phyloP scores from a whole-genome alignment of 1,139 yeast genomes.

The Lodderomyces theae region DNA sequence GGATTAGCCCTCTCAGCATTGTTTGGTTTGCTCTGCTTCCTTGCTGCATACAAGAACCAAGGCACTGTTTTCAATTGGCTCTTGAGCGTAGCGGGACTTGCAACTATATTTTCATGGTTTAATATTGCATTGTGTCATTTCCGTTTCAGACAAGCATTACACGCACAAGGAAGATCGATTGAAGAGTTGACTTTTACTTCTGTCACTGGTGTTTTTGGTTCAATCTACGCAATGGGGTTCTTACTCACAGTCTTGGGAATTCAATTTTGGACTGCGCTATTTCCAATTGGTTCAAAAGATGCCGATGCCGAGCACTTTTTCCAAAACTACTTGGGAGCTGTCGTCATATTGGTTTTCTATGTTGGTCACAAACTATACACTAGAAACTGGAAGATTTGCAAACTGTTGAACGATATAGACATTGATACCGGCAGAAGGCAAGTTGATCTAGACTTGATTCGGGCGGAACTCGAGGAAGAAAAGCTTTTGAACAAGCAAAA shows the following conservation, averaged over 20 bases:
- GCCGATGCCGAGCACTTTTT: constrained; percentile 34
- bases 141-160: constrained; percentile 39
- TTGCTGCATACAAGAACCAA: constrained; percentile 38
- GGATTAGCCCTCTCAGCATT: constrained; percentile 34
- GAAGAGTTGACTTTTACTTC: constrained; percentile 30
- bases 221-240: constrained; percentile 31
- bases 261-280: constrained; percentile 40
- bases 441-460: constrained; percentile 20
- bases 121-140: constrained; percentile 37
- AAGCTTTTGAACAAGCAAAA: constrained; percentile 10
- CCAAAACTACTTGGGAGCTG: constrained; percentile 36
- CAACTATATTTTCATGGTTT: constrained; percentile 43
- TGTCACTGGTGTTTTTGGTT: constrained; percentile 32
- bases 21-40: constrained; percentile 39
- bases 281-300: constrained; percentile 27
- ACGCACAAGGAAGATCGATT: constrained; percentile 25
- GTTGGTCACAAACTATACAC: constrained; percentile 32
- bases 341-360: constrained; percentile 33
- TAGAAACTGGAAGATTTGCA: constrained; percentile 32
- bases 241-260: constrained; percentile 31
- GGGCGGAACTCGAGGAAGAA: constrained; percentile 14
- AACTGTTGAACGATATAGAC: constrained; percentile 29
- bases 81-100: constrained; percentile 40
- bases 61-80: constrained; percentile 41
- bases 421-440: constrained; percentile 34